These are phyloP conservation scores for Diutina catenulata DNA, from an alignment of 1,139 yeast genomes.

Conservation along the genomic window DNA sequence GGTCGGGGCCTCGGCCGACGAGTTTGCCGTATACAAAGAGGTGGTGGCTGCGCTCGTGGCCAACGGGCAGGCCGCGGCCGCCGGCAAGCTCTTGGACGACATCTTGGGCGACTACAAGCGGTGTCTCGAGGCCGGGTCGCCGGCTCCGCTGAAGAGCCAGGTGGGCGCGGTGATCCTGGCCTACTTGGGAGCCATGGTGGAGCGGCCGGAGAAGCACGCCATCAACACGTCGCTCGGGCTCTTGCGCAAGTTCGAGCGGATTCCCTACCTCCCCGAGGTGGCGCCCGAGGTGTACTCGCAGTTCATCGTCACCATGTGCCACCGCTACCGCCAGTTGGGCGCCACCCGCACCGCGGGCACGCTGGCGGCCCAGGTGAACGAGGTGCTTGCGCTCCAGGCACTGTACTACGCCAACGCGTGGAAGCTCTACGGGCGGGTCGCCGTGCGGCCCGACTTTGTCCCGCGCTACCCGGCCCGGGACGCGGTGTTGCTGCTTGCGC, in stretches of 20 bases:
- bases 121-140: conserved; percentile 8
- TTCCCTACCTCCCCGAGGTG: conserved; percentile 28
- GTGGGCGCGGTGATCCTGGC: conserved; percentile 22
- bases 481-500: conserved; percentile 18
- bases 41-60: conserved; percentile 40
- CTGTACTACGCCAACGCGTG: conserved; percentile 15
- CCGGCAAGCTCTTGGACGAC: conserved; percentile 45
- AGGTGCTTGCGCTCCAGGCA: conserved; percentile 6
- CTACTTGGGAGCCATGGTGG: conserved; percentile 19
- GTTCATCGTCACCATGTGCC: conserved; percentile 18
- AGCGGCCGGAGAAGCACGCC: conserved; percentile 9
- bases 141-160: conserved; percentile 9
- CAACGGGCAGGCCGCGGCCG: conserved; percentile 35
- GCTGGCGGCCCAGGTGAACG: conserved; percentile 5
- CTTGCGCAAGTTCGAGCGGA: conserved; percentile 18
- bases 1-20: conserved; percentile 10
- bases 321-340: conserved; percentile 13
- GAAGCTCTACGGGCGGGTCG: conserved; percentile 23
- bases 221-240: not conserved
- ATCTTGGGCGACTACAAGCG: conserved; percentile 22
- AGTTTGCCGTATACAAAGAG: conserved; percentile 37
- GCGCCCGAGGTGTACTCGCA: conserved; percentile 20
- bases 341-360: conserved; percentile 6
- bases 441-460: conserved; percentile 29
- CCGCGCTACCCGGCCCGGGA: conserved; percentile 16